A percentile compares a stretch with the other conserved stretches of the same genome.
phyloP scores from a whole-genome alignment of 352 stramenopile genomes.

The Globisporangium splendens region DNA sequence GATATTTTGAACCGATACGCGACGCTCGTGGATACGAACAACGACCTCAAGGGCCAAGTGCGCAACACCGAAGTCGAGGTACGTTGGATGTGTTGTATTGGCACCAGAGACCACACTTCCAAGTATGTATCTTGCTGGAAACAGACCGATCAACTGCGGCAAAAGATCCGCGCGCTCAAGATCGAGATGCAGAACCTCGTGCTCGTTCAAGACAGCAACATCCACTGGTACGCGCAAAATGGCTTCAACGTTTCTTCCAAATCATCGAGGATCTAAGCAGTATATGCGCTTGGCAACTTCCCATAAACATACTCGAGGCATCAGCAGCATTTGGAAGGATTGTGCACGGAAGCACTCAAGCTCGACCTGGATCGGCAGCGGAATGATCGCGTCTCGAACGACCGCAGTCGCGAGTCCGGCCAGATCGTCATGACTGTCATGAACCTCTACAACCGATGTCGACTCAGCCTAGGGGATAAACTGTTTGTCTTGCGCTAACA shows the following conservation, averaged over 20 bases:
- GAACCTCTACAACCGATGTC: slow-evolving; percentile 89
- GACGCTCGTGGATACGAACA: slow-evolving; percentile 87
- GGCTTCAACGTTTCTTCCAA: too few relatives aligned
- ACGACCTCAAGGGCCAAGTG: slow-evolving; percentile 78
- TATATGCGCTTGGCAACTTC: neutral
- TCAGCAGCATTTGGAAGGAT: slow-evolving; percentile 76
- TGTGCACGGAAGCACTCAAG: slow-evolving; percentile 73
- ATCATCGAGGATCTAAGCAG: too few relatives aligned
- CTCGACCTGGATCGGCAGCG: slow-evolving; percentile 81
- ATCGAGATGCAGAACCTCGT: slow-evolving; percentile 82
- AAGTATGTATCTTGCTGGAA: neutral
- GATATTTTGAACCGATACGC: slow-evolving; percentile 83
- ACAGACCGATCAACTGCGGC: slow-evolving; percentile 68
- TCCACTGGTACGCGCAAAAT: slow-evolving; percentile 38
- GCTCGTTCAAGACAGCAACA: slow-evolving; percentile 83
- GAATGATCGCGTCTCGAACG: slow-evolving; percentile 73
- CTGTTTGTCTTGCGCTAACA: slow-evolving; percentile 68
- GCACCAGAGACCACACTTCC: neutral
- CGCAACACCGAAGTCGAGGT: slow-evolving; percentile 60
- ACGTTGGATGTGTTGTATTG: slow-evolving; percentile 6
- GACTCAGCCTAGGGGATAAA: slow-evolving; percentile 69
- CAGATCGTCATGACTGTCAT: slow-evolving; percentile 89
- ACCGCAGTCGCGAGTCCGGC: slow-evolving; percentile 80
- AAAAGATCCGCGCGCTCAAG: slow-evolving; percentile 75
- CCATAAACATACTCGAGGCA: slow-evolving; percentile 20